Base-by-base conservation (phyloP, 1,284 basidiomycete genomes). In the Tetrapyrgos nigripes region DNA sequence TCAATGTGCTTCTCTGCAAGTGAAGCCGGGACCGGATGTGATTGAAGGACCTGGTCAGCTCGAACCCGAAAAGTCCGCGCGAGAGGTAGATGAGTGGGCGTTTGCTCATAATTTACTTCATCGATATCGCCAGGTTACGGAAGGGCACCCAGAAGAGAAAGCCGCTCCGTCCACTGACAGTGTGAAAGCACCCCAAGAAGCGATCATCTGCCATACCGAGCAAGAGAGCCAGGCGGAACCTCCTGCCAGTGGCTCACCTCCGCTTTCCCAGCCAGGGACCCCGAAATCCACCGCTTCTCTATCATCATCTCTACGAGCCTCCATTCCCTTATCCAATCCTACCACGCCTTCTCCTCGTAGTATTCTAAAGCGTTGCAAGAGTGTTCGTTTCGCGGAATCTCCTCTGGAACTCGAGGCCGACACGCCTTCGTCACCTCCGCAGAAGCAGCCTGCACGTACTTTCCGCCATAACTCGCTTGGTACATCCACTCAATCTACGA, bases 51-150 rank as follows among this genome's bases (percentile, higher is more conserved):
- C 33, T 24, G 31, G 26, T n/a, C n/a, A 49, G 45, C 33, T 54
- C 31, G 65, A 24, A 45, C 26, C 43, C 43, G n/a, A 29, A 53
- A 57, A 37, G 51, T 64, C 49, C 31, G 40, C 26, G 33, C 37
- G 45, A 61, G 50, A 66, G 72, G 73, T 75, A 35, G 77, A 83
- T 49, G 82, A 84, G 44, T 83, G 80, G 81, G 77, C 75, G 14
- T 82, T 84, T 58, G 78, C 82, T 9, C 64, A 73, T 27, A 72
- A 68, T 21, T 65, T 77, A 29, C 55, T 77, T 14, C 31, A 33
- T 33, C 31, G 31, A 14, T 33, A 33, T 14, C 9, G 31, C 31
- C 31, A 33, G 14, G 31, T 33, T 33, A 8, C 31, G 14, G 14
- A 8, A 33, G 31, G 14, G 9, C 9, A 8, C 8, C 31, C 31